Evolutionary conservation across 163 green algal genomes (phyloP), one percentile per base, ranked within the genome.

Genomic region (Prototheca cutis): DNA sequence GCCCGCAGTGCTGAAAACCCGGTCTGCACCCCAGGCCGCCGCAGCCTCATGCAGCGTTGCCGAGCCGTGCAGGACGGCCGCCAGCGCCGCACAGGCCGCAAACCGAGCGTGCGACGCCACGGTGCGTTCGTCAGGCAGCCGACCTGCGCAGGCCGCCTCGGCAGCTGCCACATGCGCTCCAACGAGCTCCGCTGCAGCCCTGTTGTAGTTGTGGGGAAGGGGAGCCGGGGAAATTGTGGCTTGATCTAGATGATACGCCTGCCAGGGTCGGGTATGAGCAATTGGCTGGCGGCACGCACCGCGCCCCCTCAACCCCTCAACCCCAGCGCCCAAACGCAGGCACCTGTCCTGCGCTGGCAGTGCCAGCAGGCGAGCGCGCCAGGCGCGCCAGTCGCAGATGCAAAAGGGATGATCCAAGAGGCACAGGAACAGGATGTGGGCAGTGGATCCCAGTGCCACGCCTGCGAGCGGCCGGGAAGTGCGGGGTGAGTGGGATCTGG

Each of bases 31-130:
- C 77, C 78, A 89, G 1, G 47, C 40, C 24, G 55, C 23, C 34
- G 74, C 78, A 34, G 84, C 67, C 4, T 62, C 58, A 1, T 47
- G 58, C 24, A 65, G 18, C 52, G 68, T 36, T 6, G 54, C 55
- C 40, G 74, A 55, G 39, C 70, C 72, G 5, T 78, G 27, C 6
- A 77, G 39, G 49, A 78, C 36, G n/a, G 65, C 66, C 27, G 68
- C 48, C 49, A 82, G 40, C 33, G 66, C 66, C 42, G 68, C 59
- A 7, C 74, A 77, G 4, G 67, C 75, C 5, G 80, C 81, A 34
- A 85, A 74, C 29, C 75, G 73, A 3, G 40, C 70, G 51, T 89
- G 80, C n/a, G 52, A 55, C 32, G 32, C 61, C 40, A 56, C 40
- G 1, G 49, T 40, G 21, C 21, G 7, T 19, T 15, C 47, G 47